A percentile compares a stretch with the other conserved stretches of the same genome.
phyloP scores from a whole-genome alignment of 78 protist species.

The Paulinella micropora region DNA sequence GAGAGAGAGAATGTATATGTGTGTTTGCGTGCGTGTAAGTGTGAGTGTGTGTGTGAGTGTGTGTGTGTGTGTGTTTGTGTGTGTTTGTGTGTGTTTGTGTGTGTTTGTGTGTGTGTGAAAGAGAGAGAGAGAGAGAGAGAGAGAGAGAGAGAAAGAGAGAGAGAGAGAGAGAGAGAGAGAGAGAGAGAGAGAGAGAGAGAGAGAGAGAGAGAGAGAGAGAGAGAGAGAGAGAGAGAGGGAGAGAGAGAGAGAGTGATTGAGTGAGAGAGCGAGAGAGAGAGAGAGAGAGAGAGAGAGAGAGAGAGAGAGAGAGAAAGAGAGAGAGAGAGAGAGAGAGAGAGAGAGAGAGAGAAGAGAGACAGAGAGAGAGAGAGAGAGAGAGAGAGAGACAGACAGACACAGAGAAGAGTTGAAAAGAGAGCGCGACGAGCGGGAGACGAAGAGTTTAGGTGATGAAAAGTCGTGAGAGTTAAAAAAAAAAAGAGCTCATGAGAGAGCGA shows the following conservation, averaged over 20 bases:
- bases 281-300: slow-evolving; percentile 11
- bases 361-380: background rate
- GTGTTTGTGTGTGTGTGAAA: too few species aligned
- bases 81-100: too few species aligned
- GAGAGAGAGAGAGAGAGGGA: slow-evolving; percentile 2
- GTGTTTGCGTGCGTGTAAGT: too few species aligned
- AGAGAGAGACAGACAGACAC: slow-evolving; percentile 10
- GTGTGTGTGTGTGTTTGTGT: too few species aligned
- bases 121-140: too few species aligned
- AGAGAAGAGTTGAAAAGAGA: too few species aligned
- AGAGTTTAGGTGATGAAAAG: background rate
- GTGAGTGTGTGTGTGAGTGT: background rate
- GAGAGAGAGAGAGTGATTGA: too few species aligned
- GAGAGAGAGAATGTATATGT: too few species aligned
- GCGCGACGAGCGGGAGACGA: too few species aligned
- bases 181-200: background rate
- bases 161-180: background rate
- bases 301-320: background rate
- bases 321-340: background rate
- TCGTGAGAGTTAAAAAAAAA: background rate
- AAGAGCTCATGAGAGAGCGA: too few species aligned
- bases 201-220: slow-evolving; percentile 9
- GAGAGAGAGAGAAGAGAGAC: too few species aligned
- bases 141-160: background rate
- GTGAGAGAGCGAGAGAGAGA: too few species aligned